These are phyloP conservation scores for Arxiozyma telluris DNA, from an alignment of 1,139 yeast species.

Conservation along the genomic window DNA sequence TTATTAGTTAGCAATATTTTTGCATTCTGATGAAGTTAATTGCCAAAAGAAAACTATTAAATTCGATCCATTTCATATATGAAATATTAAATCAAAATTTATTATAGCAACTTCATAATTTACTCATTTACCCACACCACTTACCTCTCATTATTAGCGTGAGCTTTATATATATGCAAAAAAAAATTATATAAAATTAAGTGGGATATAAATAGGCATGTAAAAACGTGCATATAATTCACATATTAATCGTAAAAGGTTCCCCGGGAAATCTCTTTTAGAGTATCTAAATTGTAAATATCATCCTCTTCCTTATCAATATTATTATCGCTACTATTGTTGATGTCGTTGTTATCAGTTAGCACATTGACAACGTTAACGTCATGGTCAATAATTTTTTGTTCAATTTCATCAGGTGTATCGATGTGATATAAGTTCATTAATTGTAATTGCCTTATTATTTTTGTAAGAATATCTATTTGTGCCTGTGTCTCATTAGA, in stretches of 20 bases:
- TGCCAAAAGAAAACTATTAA: too few species aligned
- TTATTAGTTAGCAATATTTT: too few species aligned
- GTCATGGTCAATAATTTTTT: too few species aligned
- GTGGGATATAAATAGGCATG: background rate
- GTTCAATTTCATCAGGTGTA: constrained; percentile 11
- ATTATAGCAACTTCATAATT: too few species aligned
- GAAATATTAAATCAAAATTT: too few species aligned
- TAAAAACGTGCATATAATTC: background rate
- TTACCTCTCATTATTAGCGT: too few species aligned
- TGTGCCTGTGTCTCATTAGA: constrained; percentile 56
- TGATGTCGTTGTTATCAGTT: constrained; percentile 8
- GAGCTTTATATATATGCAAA: background rate
- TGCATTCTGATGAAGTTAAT: too few species aligned
- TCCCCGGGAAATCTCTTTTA: constrained; percentile 35
- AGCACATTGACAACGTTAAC: too few species aligned
- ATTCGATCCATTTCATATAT: too few species aligned
- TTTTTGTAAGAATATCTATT: constrained; percentile 45
- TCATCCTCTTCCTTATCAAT: constrained; percentile 31
- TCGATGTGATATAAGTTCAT: constrained; percentile 38
- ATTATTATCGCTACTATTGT: background rate
- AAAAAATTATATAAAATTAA: too few species aligned
- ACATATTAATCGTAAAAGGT: constrained; percentile 35
- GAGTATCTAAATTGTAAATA: constrained; percentile 37
- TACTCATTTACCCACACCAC: too few species aligned
- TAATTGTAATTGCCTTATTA: constrained; percentile 60